Base-by-base conservation (phyloP, 2,329 filamentous ascomycete genomes). In the Calonectria leucothoes region DNA sequence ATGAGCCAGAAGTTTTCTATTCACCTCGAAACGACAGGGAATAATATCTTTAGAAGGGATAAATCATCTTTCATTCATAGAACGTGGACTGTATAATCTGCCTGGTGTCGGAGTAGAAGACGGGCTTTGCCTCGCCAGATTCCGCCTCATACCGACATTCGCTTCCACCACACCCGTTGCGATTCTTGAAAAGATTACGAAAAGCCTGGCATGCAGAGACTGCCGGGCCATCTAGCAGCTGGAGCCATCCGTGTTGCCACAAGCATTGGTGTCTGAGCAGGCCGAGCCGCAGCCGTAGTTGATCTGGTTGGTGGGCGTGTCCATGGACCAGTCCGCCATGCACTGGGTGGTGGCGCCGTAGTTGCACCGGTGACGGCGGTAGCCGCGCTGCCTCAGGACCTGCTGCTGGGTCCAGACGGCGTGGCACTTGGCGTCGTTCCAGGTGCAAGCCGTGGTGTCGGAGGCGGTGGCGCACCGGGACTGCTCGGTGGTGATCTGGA, bases 321-420 rank as follows among this genome's bases (percentile, higher is more conserved):
- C 66, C 66, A 37, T 48, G 6, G 66, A 49, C 66, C 52, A 69
- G n/a, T 69, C 66, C 5, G 27, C 42, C 66, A 69, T 51, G 23
- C 66, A 69, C n/a, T 69, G 52, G 2, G 66, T 69, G 27, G 42
- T 45, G 17, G 37, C 29, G 11, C 66, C 52, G 17, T 69, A 69
- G 52, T 61, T 37, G 52, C 66, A 69, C 39, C 52, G 39, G 4
- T 69, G 52, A 14, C 66, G 66, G 14, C 66, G 66, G 31, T 69
- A 69, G 29, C 66, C 66, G 31, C 33, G 55, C 66, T 69, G 66
- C 20, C 66, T 33, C 4, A 69, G 39, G 52, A 61, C 52, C 66
- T 69, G 52, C 39, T 69, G 66, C 66, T 69, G 66, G 66, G 52
- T 69, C 66, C 66, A 69, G 52, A 69, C 37, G 33, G 39, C 39